These are phyloP conservation scores for Ceratocystis alfenasii DNA, from an alignment of 2,329 filamentous ascomycete species.

Conservation along the genomic window DNA sequence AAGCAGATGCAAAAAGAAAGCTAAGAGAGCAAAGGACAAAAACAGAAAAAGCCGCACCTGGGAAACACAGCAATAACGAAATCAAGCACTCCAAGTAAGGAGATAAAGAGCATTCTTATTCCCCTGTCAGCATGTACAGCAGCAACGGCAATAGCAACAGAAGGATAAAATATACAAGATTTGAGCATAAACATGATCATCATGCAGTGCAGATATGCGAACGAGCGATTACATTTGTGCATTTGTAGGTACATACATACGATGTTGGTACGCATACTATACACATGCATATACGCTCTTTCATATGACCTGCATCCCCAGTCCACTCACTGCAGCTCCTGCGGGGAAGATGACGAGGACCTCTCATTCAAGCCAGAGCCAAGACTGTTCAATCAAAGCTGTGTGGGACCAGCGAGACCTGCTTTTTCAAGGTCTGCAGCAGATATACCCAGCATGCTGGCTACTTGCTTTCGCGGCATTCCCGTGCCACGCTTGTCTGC, in stretches of 20 bases:
- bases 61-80: constrained; percentile 15
- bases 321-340: not conserved
- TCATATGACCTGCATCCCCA: too few relatives aligned
- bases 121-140: not conserved
- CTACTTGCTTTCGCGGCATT: constrained; percentile 45
- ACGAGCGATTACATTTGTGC: not conserved
- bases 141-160: not conserved
- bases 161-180: not conserved
- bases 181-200: not conserved
- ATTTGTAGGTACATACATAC: not conserved
- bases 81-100: constrained; percentile 13
- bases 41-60: not conserved
- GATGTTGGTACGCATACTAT: not conserved
- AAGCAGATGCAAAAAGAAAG: constrained; percentile 14
- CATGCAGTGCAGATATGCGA: not conserved
- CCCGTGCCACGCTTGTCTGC: constrained; percentile 42
- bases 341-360: not conserved
- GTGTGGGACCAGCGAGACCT: constrained; percentile 11
- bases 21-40: not conserved
- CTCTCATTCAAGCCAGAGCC: not conserved
- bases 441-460: constrained; percentile 36
- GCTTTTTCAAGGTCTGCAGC: constrained; percentile 27
- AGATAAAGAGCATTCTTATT: not conserved
- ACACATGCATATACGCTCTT: not conserved
- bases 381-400: constrained; percentile 14